A percentile compares a stretch with the other conserved stretches of the same genome.
Conservation (phyloP, 352 stramenopile species). For the Globisporangium nunn region DNA sequence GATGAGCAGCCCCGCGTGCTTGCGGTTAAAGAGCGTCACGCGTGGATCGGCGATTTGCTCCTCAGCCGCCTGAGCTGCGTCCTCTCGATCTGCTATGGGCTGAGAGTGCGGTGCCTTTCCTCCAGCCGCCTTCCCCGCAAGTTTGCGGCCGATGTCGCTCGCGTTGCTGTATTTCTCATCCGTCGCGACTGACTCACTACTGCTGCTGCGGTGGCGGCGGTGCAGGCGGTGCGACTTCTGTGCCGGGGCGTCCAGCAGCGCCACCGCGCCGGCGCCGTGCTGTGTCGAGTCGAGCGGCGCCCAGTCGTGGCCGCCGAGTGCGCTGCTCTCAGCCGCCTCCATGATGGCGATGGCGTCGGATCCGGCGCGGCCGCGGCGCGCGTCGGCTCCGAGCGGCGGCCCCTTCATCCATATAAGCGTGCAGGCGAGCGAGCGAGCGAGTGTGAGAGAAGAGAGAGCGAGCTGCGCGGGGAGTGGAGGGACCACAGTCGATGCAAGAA, state of each 20-base stretch:
- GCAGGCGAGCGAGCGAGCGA: no score
- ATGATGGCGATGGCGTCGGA: constrained; percentile 14
- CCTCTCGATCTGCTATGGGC: neutral
- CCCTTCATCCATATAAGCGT: constrained; percentile 1
- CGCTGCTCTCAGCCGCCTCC: constrained; percentile 3
- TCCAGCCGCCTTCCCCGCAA: neutral
- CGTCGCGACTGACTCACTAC: neutral
- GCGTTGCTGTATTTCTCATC: neutral
- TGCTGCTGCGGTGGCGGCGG: neutral
- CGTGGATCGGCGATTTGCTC: neutral
- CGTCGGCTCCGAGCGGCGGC: constrained; percentile 2
- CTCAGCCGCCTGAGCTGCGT: neutral
- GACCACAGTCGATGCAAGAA: no score
- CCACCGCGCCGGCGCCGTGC: constrained; percentile 1
- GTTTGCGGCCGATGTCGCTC: neutral
- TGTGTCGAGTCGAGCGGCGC: constrained; percentile 7
- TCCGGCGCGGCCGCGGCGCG: constrained; percentile 1
- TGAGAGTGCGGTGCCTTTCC: neutral
- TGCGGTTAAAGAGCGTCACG: constrained; percentile 16
- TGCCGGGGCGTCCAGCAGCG: neutral
- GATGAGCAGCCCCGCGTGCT: constrained; percentile 30
- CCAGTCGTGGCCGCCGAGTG: constrained; percentile 2
- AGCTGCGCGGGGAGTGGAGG: no score
- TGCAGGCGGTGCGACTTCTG: neutral
- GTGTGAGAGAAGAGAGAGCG: no score